Base-by-base conservation (phyloP, 768 basidiomycete species). In the Coprinopsis strossmayeri region DNA sequence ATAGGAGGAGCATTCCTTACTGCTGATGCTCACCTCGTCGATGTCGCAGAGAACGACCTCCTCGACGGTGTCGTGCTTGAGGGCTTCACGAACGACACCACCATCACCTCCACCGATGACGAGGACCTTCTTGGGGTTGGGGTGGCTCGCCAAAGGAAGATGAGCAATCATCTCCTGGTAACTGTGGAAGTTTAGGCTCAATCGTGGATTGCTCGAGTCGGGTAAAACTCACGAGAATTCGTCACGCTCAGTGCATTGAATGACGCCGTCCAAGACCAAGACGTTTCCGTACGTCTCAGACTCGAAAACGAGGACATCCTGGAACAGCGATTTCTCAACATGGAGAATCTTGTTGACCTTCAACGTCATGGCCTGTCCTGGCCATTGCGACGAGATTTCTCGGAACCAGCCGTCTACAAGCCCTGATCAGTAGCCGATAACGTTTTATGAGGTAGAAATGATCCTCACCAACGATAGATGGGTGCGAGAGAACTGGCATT, bases 81-180 rank as follows among this genome's bases (percentile, higher is more conserved):
- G 79, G 20, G 93, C 91, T 67, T 99, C 95, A 41, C 95, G 85
- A 37, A 99, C 91, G 53, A 98, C 95, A 56, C 95, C 96, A 35
- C 96, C 96, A 65, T 99, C 96, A 24, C 96, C 96, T 43, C 95
- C 96, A 42, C 96, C 96, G 52, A 99, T 94, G 50, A 99, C 96
- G 27, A 99, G 82, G 15, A 98, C 95, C 59, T 86, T 84, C 68
- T 89, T 87, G 0, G 95, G 96, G 72, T 96, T 88, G 20, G 96
- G 95, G 68, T 99, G 96, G 52, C 84, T 91, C 11, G 91, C 84
- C 54, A 98, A 76, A n/a, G 96, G 96, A 46, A 99, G 70, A 69
- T 98, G 95, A 3, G 95, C 78, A 60, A 99, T 98, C 95, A 98
- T 96, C 71, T 99, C 95, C 61, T 97, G 93, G 68, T 98, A 97